Percentiles rank a stretch among this genome's conserved stretches.
Evolutionary conservation across 495 filamentous ascomycete genomes (phyloP).

Genomic region (Penicillium subrubescens): DNA sequence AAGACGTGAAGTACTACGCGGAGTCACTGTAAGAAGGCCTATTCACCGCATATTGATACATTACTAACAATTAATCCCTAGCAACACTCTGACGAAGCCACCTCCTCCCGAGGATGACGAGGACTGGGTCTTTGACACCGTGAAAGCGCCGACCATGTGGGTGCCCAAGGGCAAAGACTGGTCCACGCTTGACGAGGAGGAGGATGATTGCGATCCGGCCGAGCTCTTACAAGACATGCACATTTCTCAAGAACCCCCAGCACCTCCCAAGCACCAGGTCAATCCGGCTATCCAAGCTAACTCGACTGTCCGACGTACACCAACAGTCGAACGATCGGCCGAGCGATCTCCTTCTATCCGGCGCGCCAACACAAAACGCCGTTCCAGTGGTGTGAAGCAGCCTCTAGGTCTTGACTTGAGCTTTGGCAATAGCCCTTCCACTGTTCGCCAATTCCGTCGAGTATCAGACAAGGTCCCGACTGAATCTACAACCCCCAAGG

Average conservation of each 20-base stretch:
- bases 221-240: constrained; percentile 45
- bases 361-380: constrained; percentile 48
- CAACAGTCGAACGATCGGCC: constrained; percentile 47
- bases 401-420: constrained; percentile 82
- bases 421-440: constrained; percentile 88
- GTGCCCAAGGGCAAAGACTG: constrained; percentile 43
- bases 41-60: not conserved
- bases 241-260: constrained; percentile 39
- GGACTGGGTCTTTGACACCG: constrained; percentile 98
- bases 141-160: constrained; percentile 64
- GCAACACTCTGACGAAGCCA: constrained; percentile 61
- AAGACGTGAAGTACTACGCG: constrained; percentile 80
- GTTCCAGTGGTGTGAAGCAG: constrained; percentile 63
- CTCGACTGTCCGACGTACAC: constrained; percentile 56
- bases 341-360: constrained; percentile 47
- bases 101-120: constrained; percentile 62
- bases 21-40: constrained; percentile 67
- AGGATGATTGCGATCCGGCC: constrained; percentile 38
- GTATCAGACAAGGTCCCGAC: constrained; percentile 68
- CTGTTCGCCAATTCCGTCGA: constrained; percentile 85
- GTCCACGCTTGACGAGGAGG: constrained; percentile 34
- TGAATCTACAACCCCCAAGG: constrained; percentile 36
- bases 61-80: constrained; percentile 25
- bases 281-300: constrained; percentile 50
- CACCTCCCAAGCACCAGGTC: constrained; percentile 40